Percentiles rank a stretch among this genome's conserved stretches.
These are phyloP conservation scores for Anisodus acutangulus DNA, from an alignment of 257 asterid genomes.

Conservation along the genomic window DNA sequence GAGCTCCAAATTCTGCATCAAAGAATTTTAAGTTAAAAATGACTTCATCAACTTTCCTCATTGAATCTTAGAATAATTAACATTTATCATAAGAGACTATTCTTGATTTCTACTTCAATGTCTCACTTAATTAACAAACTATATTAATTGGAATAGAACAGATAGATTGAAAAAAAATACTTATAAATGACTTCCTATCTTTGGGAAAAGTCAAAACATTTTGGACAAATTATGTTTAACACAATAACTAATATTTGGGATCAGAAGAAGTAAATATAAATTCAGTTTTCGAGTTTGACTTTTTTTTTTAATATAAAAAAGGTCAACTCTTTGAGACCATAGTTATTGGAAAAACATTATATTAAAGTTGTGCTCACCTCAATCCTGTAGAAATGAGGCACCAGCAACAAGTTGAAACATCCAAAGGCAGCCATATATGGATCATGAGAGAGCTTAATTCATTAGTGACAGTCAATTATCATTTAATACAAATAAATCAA, in stretches of 20 bases:
- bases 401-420: neutral
- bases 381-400: neutral
- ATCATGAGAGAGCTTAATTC: neutral
- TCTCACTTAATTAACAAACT: neutral
- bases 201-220: too few relatives aligned
- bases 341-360: neutral
- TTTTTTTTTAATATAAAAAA: too few relatives aligned
- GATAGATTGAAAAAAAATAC: neutral
- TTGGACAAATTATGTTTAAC: too few relatives aligned
- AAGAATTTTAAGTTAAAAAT: neutral
- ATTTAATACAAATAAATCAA: neutral
- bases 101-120: neutral
- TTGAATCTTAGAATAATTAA: neutral
- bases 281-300: neutral
- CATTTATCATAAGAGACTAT: neutral
- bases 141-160: neutral
- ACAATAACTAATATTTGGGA: too few relatives aligned
- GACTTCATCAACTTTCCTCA: neutral
- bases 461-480: neutral
- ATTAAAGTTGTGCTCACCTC: neutral
- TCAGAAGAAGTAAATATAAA: too few relatives aligned
- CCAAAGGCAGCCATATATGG: neutral
- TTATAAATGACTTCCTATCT: neutral
- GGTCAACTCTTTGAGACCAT: too few relatives aligned
- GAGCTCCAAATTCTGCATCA: slow-evolving; percentile 56